A percentile compares a stretch with the other conserved stretches of the same genome.
Conservation (phyloP, 1,284 basidiomycete species). For the Apiotrichum mycotoxinovorans region DNA sequence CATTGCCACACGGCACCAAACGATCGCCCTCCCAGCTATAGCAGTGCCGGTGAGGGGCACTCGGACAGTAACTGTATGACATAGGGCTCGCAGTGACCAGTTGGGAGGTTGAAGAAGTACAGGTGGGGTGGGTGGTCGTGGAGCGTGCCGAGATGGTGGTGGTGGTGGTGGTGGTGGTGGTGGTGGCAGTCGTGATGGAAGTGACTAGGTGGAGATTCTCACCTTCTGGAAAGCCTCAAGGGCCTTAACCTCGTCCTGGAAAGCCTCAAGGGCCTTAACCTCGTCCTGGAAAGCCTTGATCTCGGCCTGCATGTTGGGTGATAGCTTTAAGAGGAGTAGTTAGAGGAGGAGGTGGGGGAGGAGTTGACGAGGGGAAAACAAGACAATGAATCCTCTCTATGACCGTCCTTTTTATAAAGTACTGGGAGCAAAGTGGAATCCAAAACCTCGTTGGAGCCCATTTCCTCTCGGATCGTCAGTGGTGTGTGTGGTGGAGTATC, state of each 20-base stretch:
- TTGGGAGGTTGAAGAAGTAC: too few relatives aligned
- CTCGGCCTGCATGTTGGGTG: slow-evolving; percentile 20
- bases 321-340: not conserved
- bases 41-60: too few relatives aligned
- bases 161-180: not conserved
- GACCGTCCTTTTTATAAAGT: not conserved
- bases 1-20: too few relatives aligned
- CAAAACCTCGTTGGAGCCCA: not conserved
- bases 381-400: not conserved
- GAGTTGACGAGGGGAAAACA: not conserved
- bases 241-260: slow-evolving; percentile 74
- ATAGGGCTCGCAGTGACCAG: too few relatives aligned
- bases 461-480: too few relatives aligned
- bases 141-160: too few relatives aligned
- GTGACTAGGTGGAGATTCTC: slow-evolving; percentile 17
- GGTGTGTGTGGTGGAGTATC: too few relatives aligned
- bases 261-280: slow-evolving; percentile 71
- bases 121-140: too few relatives aligned
- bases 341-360: not conserved
- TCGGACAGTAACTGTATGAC: too few relatives aligned
- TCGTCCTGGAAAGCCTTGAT: slow-evolving; percentile 67
- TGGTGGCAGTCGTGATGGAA: slow-evolving; percentile 6
- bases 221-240: slow-evolving; percentile 94
- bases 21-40: too few relatives aligned
- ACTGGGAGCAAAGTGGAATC: not conserved